These are phyloP conservation scores for Guillardia theta DNA, from an alignment of 78 protist species.

Conservation along the genomic window DNA sequence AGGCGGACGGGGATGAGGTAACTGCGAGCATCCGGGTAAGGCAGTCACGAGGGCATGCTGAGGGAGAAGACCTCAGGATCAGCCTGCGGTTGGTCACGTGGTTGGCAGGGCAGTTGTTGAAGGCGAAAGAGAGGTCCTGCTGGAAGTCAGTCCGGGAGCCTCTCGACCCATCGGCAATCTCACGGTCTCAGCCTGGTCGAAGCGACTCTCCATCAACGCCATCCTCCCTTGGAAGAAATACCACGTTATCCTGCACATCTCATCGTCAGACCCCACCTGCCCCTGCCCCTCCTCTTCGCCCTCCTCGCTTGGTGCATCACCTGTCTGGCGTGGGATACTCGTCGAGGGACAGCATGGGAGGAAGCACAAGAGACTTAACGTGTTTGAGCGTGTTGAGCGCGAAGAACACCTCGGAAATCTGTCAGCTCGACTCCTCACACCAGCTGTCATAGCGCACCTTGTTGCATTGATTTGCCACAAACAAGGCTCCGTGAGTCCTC, in stretches of 20 bases:
- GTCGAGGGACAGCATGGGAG: background rate
- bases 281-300: no score
- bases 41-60: no score
- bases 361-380: constrained; percentile 31
- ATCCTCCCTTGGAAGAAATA: constrained; percentile 26
- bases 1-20: constrained; percentile 17
- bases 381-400: constrained; percentile 42
- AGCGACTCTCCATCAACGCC: background rate
- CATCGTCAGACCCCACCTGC: no score
- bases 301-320: no score
- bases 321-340: background rate
- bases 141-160: background rate
- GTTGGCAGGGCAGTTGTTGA: constrained; percentile 14
- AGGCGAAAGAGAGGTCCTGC: background rate
- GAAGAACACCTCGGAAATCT: no score
- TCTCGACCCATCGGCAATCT: no score
- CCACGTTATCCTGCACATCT: constrained; percentile 38
- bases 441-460: no score
- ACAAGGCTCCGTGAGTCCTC: background rate
- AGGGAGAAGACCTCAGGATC: no score
- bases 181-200: background rate
- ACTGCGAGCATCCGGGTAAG: no score
- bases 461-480: background rate
- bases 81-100: background rate
- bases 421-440: no score